These are phyloP conservation scores for Neofusicoccum sp. DNA, from an alignment of 2,329 filamentous ascomycete species.

Conservation along the genomic window DNA sequence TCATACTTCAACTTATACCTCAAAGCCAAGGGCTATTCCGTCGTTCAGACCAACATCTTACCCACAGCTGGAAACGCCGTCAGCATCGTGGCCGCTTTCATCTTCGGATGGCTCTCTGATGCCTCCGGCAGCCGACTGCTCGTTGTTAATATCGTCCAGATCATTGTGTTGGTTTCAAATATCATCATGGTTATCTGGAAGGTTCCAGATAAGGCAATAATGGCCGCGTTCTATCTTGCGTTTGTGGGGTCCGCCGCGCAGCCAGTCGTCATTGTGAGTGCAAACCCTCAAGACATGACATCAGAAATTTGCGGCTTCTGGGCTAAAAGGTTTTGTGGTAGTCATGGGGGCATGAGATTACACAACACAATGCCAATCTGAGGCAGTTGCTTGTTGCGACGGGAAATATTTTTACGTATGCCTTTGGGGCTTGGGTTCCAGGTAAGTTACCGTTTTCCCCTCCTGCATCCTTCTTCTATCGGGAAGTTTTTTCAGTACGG, in stretches of 20 bases:
- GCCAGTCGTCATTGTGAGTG: slow-evolving; percentile 7
- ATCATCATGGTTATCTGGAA: slow-evolving; percentile 15
- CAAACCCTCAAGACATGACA: background rate
- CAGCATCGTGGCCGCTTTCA: slow-evolving; percentile 8
- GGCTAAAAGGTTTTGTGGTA: background rate
- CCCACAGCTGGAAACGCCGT: slow-evolving; percentile 17
- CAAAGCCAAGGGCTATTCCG: slow-evolving; percentile 14
- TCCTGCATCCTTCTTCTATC: no score
- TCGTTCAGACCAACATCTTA: slow-evolving; percentile 13
- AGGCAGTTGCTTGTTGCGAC: slow-evolving; percentile 13
- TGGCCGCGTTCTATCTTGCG: slow-evolving; percentile 7
- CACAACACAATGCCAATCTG: slow-evolving; percentile 6
- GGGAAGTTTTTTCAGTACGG: background rate
- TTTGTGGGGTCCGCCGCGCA: background rate
- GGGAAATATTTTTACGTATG: slow-evolving; percentile 9
- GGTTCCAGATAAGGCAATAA: slow-evolving; percentile 1
- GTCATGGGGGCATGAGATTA: slow-evolving; percentile 14
- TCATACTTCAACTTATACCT: slow-evolving; percentile 10
- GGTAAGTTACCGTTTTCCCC: background rate
- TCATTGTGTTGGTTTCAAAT: slow-evolving; percentile 11
- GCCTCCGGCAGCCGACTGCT: background rate
- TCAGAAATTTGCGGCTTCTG: background rate
- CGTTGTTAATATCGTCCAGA: slow-evolving; percentile 1
- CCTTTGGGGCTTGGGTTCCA: slow-evolving; percentile 6
- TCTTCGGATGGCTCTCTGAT: slow-evolving; percentile 7